Base-by-base conservation (phyloP, 305 asterid genomes). In the Andrographis paniculata region DNA sequence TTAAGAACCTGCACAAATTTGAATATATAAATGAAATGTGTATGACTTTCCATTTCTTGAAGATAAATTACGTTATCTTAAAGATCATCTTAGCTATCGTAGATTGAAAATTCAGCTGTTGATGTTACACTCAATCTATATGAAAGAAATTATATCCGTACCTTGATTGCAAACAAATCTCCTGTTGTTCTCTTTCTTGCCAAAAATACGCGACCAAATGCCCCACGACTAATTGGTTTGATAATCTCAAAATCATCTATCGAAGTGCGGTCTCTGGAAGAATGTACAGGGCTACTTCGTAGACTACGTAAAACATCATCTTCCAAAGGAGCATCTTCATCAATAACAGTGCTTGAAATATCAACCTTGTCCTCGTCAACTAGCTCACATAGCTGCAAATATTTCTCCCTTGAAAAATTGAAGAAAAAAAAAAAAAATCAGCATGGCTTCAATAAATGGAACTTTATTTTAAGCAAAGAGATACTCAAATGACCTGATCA, bases 201-300 rank as follows among this genome's bases (percentile, higher is more conserved):
- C 78, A 92, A 68, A 67, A 92, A 92, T 53, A 92, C 99, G 50
- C 99, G 84, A 53, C 99, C 99, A 71, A 92, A 92, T 63, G 99
- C 99, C 45, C 99, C 99, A 55, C 99, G 97, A 60, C 99, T 92
- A 56, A 92, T 92, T 55, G 97, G 99, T 75, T 84, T 87, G 60
- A 92, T 87, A 60, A 92, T 92, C 83, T 87, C 99, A 55, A 92
- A 92, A 77, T 87, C 94, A 70, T 92, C 99, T 57, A 92, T 92
- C 11, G 99, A 77, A 52, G 99, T 92, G 35, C 99, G 99, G 57
- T 87, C 99, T 71, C 73, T 92, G 52, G 67, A 70, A 48, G 94
- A 62, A 84, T 92, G 95, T 31, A 81, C 59, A 2, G 99, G 99
- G 71, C 99, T 92, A 56, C 91, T 87, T 63, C 99, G 72, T 58